Evolutionary conservation across 2,329 filamentous ascomycete genomes (phyloP), one percentile per base, ranked within the genome.

Genomic region (Amauroascus verrucosus): DNA sequence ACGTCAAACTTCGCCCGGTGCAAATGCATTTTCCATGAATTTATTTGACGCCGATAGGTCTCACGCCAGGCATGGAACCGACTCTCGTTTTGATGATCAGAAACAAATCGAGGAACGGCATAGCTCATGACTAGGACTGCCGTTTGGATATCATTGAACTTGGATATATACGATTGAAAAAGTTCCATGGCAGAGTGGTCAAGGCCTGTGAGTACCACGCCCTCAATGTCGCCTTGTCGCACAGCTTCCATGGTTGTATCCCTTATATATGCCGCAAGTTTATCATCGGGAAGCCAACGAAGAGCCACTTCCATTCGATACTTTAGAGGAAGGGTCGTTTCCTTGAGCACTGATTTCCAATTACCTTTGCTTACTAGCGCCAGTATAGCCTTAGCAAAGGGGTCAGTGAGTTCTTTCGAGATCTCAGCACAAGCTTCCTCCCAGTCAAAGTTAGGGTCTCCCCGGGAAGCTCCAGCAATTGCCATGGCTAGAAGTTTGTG

Each of bases 231-330:
- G 26, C 81, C 81, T 53, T 75, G 70, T 1, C 66, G 65, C 47
- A 81, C 73, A 22, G 73, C 74, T 37, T 77, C 71, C 20, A 70
- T 63, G 0, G 76, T 80, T 5, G 73, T 72, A 35, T 79, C 73
- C 40, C 75, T 71, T 43, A 84, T 69, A 60, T 82, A 83, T 52
- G 73, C 73, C 3, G 68, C 70, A 14, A 77, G 63, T 28, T 72
- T 67, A 1, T 67, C 65, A 57, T 77, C 74, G 1, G 71, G 64
- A 30, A 76, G 66, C 67, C 74, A 74, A 48, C 73, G 69, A n/a
- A 84, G 64, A 28, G 80, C 81, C 7, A 84, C 73, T 38, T 79
- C 78, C n/a, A 83, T 70, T 8, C 81, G 77, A 59, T 83, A 80
- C 50, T 71, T 74, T 2, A 84, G 71, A 1, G 80, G 77, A 3